Conservation (phyloP, 2,329 filamentous ascomycete species). For the Aspergillus oerlinghausenensis region DNA sequence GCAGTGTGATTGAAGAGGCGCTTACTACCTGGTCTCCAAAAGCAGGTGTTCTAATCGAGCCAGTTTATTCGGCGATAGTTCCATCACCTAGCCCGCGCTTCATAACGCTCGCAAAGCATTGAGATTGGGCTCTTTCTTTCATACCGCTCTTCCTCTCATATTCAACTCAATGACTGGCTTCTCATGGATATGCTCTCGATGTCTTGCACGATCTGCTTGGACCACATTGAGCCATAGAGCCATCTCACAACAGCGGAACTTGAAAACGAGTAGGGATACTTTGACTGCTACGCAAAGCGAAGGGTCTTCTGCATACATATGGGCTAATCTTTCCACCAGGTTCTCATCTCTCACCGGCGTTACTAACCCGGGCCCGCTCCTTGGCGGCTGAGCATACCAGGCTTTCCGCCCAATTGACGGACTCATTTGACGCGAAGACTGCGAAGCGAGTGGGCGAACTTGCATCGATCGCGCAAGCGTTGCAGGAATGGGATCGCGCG, state of each 20-base stretch:
- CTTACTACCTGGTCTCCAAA: neutral
- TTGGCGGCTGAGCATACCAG: constrained; percentile 52
- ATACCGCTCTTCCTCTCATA: neutral
- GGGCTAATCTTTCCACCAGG: constrained; percentile 12
- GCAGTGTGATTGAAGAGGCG: neutral
- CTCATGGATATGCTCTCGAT: constrained; percentile 46
- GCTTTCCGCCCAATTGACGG: constrained; percentile 49
- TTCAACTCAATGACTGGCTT: constrained; percentile 32
- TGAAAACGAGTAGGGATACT: constrained; percentile 26
- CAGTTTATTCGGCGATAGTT: neutral
- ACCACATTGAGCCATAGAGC: constrained; percentile 23
- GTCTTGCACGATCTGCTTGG: constrained; percentile 38
- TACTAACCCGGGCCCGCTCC: constrained; percentile 53
- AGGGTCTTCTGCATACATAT: neutral
- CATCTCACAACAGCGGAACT: constrained; percentile 18
- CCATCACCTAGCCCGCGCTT: neutral
- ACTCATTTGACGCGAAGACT: constrained; percentile 51
- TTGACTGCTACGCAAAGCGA: constrained; percentile 20
- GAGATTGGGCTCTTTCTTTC: neutral
- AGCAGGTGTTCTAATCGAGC: neutral
- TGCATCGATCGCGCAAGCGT: constrained; percentile 46
- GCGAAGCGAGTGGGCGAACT: constrained; percentile 58
- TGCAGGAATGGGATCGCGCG: constrained; percentile 56
- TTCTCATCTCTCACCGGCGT: constrained; percentile 47
- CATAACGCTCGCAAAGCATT: neutral